These are phyloP conservation scores for Alternaria sp. DNA, from an alignment of 2,329 filamentous ascomycete species.

Conservation along the genomic window DNA sequence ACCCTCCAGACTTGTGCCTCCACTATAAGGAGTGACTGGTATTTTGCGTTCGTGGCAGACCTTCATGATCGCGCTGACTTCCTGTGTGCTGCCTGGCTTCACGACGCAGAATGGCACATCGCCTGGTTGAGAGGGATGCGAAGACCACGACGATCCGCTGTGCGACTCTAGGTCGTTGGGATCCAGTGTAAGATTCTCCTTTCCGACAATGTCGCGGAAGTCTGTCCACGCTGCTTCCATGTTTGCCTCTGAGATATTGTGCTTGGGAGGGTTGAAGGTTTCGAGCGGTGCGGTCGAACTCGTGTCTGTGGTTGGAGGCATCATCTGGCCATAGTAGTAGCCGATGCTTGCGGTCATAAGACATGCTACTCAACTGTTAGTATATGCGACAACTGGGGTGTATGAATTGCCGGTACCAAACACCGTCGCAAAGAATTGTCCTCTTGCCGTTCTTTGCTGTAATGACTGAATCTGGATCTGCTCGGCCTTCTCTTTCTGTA, in stretches of 20 bases:
- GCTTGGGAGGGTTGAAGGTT: slow-evolving; percentile 56
- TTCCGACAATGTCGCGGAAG: slow-evolving; percentile 66
- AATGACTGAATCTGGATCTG: slow-evolving; percentile 51
- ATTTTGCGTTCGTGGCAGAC: slow-evolving; percentile 81
- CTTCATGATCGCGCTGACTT: slow-evolving; percentile 88
- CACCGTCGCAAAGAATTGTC: slow-evolving; percentile 45
- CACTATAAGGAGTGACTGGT: slow-evolving; percentile 85
- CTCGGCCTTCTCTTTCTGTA: slow-evolving; percentile 65
- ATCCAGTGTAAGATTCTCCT: slow-evolving; percentile 67
- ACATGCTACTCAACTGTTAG: slow-evolving; percentile 52
- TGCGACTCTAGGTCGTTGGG: slow-evolving; percentile 62
- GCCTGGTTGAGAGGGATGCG: slow-evolving; percentile 52
- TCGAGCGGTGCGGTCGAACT: slow-evolving; percentile 65
- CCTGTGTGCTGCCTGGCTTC: slow-evolving; percentile 77
- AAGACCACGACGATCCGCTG: slow-evolving; percentile 69
- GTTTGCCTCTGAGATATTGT: slow-evolving; percentile 63
- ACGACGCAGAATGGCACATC: slow-evolving; percentile 68
- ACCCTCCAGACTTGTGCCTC: slow-evolving; percentile 88
- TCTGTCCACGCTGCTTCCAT: slow-evolving; percentile 70
- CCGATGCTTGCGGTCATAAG: slow-evolving; percentile 59
- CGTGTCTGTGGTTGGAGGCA: slow-evolving; percentile 54
- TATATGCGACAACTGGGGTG: not conserved
- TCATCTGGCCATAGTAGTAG: slow-evolving; percentile 62
- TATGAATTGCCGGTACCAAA: slow-evolving; percentile 21
- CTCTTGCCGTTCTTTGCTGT: slow-evolving; percentile 41